Base-by-base conservation (phyloP, 192 early-diverging fungal species). In the Coemansia sp. region DNA sequence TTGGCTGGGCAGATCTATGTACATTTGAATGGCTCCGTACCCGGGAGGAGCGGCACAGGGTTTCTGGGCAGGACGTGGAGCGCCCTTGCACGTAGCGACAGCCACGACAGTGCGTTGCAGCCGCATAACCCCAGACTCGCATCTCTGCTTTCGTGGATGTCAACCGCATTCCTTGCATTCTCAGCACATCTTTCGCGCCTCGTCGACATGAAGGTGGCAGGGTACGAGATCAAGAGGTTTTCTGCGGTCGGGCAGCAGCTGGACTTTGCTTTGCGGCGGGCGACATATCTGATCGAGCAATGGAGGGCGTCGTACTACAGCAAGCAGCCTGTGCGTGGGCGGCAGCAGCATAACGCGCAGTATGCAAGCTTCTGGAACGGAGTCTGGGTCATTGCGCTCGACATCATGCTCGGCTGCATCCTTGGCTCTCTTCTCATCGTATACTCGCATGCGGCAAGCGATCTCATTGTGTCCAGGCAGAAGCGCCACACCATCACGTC, bases 341-440 rank as follows among this genome's bases (percentile, higher is more conserved):
- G 62, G 17, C 54, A 42, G n/a, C 64, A 64, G 25, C 65, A 70
- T 30, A 75, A 66, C 40, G 69, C 70, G 38, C 72, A 70, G 22
- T 82, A 71, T 38, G 72, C 64, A 55, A 91, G 91, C 55, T 95
- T 99, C 65, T 94, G 94, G 78, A 99, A 98, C 73, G 92, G 90
- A 50, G 87, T 94, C 67, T 99, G 95, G 94, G 87, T 96, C 22
- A 88, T 94, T n/a, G 89, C 87, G 7, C 92, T 96, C 62, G 95
- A 98, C 67, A 84, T 95, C 7, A 88, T 94, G 48, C 83, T 99
- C 55, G 95, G 95, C 0, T 74, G 92, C 1, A 83, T 90, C 0
- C 62, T 96, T 2, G 92, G 93, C 9, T 84, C 85, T 0, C 84
- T 88, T 34, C 61, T 97, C 22, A 78, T 91, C 17, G 73, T 81